Percentiles rank a stretch among this genome's conserved stretches.
Evolutionary conservation across 331 rosid genomes (phyloP).

Genomic region (Arachis monticola): DNA sequence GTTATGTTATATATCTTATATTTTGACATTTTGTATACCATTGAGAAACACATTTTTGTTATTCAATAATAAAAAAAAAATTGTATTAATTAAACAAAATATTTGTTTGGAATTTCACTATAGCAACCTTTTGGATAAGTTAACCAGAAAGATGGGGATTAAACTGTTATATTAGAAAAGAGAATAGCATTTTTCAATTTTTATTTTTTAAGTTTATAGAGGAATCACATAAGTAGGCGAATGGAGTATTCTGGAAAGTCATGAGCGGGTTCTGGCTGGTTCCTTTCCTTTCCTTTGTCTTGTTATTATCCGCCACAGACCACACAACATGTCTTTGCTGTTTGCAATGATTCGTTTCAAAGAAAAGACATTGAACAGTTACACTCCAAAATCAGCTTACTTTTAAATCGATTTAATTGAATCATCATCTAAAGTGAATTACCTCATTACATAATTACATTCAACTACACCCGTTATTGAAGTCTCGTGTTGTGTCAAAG

Average conservation of each 20-base stretch:
- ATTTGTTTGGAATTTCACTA: too few species aligned
- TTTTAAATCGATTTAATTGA: background rate
- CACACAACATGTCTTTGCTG: conserved; percentile 3
- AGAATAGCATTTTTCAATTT: background rate
- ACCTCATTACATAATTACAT: background rate
- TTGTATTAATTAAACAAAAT: too few species aligned
- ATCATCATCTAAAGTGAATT: background rate
- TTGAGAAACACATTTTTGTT: too few species aligned
- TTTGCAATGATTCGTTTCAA: conserved; percentile 12
- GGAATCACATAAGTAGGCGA: background rate
- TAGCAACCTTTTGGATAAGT: too few species aligned
- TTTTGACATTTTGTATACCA: too few species aligned
- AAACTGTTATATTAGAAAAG: background rate
- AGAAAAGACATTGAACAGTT: background rate
- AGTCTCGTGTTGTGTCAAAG: background rate
- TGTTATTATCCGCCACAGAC: conserved; percentile 40
- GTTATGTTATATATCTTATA: too few species aligned
- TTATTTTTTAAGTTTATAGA: background rate
- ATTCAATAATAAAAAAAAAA: too few species aligned
- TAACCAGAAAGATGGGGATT: too few species aligned
- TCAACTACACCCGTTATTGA: background rate
- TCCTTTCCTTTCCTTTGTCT: background rate
- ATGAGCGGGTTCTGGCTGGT: conserved; percentile 32
- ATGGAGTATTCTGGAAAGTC: conserved; percentile 40
- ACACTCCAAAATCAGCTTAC: background rate